Evolutionary conservation across 257 asterid species (phyloP).

Genomic region (Craterostigma plantagineum): DNA sequence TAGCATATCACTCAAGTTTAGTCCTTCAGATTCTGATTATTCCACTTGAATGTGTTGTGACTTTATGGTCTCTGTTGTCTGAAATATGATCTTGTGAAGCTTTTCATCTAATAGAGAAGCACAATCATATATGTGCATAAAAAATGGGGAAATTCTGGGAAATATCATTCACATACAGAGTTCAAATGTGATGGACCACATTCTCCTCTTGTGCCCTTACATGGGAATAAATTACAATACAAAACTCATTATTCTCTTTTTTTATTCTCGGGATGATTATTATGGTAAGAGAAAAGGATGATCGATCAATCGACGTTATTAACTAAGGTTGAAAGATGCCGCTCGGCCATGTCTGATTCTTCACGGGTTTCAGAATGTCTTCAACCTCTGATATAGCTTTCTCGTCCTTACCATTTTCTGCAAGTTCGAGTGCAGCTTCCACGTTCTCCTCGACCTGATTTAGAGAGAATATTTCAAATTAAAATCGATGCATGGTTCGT

Average conservation of each 20-base stretch:
- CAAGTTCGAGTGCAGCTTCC: constrained; percentile 57
- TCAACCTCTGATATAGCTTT: constrained; percentile 36
- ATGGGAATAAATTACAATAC: no score
- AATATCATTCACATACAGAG: no score
- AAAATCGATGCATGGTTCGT: background rate
- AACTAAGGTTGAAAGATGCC: constrained; percentile 22
- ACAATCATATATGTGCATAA: no score
- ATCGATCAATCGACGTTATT: no score
- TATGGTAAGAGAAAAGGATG: no score
- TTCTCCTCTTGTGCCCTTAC: no score
- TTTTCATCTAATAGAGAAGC: no score
- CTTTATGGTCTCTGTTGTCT: constrained; percentile 5
- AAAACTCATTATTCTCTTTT: no score
- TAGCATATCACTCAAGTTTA: background rate
- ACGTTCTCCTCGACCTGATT: constrained; percentile 63
- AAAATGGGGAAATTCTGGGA: no score
- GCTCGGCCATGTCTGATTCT: constrained; percentile 90
- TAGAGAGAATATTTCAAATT: background rate
- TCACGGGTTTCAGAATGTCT: constrained; percentile 58
- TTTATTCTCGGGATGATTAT: no score
- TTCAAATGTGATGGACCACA: no score
- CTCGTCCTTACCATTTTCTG: constrained; percentile 39
- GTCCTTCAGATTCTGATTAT: background rate
- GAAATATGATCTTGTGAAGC: no score
- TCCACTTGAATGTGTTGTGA: background rate